Base-by-base conservation (phyloP, 2,329 filamentous ascomycete genomes). In the Alternaria atra region DNA sequence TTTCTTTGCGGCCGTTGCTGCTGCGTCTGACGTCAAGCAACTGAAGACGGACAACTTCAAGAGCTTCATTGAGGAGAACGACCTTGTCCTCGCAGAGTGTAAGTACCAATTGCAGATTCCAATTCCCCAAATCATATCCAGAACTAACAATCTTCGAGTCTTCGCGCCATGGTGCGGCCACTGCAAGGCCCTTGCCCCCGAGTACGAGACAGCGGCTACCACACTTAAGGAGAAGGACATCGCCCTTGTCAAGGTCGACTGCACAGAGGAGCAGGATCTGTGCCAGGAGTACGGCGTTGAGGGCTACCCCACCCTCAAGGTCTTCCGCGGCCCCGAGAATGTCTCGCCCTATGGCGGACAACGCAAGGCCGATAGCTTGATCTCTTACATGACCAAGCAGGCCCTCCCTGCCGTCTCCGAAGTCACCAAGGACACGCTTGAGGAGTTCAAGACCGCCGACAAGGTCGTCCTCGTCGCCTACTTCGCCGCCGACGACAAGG, bases 381-480 rank as follows among this genome's bases (percentile, higher is more conserved):
- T 90, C 66, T 91, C 89, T 27, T 98, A 97, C 86, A 99, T 99
- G 95, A 91, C 93, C 80, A 99, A 98, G 88, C 95, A 98, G 84
- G 92, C 92, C 27, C 88, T 99, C 63, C 95, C 95, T 55, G 91
- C 95, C 67, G 94, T 99, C 67, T 97, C 95, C 6, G 77, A 87
- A 67, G 86, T 99, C 61, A 90, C 87, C 73, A 89, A 91, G 80
- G 92, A 94, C 68, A 93, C 90, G 61, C 84, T 97, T 56, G 92
- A 94, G 78, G 94, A 97, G 74, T 97, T 99, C 90, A 98, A 98
- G 90, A 94, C 90, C 62, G 89, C 94, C 79, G 95, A 99, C 84
- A 97, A 97, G 86, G 93, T 98, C 66, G 94, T 98, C 62, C 81
- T 98, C 57, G 89, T 99, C 66, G 94, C 90, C 71, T 99, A 94